These are phyloP conservation scores for Pterocarpus santalinus DNA, from an alignment of 306 rosid species.

Conservation along the genomic window DNA sequence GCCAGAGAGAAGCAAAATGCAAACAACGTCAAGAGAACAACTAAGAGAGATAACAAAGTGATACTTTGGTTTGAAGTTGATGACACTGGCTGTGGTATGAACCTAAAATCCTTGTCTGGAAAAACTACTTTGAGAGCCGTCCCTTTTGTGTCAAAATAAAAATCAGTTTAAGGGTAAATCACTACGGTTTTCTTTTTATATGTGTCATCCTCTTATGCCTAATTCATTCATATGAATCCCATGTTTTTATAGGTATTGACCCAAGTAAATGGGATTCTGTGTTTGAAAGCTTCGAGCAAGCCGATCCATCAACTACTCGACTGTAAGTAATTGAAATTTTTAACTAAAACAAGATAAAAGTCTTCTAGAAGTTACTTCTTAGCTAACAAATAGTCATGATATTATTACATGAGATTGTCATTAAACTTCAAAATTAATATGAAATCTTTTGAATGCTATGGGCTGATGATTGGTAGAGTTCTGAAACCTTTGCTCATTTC, in stretches of 20 bases:
- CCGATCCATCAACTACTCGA: slow-evolving; percentile 97
- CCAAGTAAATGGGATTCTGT: slow-evolving; percentile 97
- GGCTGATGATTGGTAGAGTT: slow-evolving; percentile 24
- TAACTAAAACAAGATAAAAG: neutral
- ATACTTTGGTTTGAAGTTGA: slow-evolving; percentile 96
- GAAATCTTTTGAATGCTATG: slow-evolving; percentile 35
- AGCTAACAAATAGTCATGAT: slow-evolving; percentile 17
- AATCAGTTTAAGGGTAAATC: neutral
- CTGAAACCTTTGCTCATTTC: slow-evolving; percentile 52
- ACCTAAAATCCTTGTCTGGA: slow-evolving; percentile 37
- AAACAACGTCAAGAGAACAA: slow-evolving; percentile 59
- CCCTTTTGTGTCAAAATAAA: slow-evolving; percentile 20
- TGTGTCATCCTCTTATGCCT: neutral
- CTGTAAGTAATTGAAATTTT: slow-evolving; percentile 66
- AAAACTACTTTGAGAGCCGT: slow-evolving; percentile 24
- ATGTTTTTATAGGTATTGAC: slow-evolving; percentile 73
- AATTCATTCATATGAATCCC: slow-evolving; percentile 10
- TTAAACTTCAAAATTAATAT: slow-evolving; percentile 12
- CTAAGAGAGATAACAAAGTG: slow-evolving; percentile 72
- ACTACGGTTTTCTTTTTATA: slow-evolving; percentile 15
- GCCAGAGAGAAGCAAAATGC: slow-evolving; percentile 73
- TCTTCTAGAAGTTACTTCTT: slow-evolving; percentile 2
- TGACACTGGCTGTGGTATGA: slow-evolving; percentile 95
- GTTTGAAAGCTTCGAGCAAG: slow-evolving; percentile 99
- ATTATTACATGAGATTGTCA: slow-evolving; percentile 13